A percentile compares a stretch with the other conserved stretches of the same genome.
phyloP scores from a whole-genome alignment of 164 flowering plant species.

The Litsea cubeba region DNA sequence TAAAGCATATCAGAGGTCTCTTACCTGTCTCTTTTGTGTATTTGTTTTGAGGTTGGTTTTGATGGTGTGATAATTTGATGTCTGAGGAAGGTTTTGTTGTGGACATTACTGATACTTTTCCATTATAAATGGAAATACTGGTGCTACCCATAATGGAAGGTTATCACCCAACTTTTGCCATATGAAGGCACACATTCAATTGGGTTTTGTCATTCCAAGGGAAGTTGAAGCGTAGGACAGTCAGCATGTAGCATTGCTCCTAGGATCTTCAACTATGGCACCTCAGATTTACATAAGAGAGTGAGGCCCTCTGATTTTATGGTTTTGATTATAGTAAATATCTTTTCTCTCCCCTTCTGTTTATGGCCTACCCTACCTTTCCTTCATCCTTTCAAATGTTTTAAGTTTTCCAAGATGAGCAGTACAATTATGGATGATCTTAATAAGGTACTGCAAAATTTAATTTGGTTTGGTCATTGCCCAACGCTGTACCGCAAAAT shows the following conservation, averaged over 20 bases:
- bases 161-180: neutral
- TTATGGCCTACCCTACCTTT: too few relatives aligned
- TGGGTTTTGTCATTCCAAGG: neutral
- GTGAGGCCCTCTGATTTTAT: too few relatives aligned
- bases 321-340: too few relatives aligned
- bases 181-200: neutral
- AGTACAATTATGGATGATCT: too few relatives aligned
- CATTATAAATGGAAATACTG: neutral
- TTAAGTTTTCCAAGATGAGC: too few relatives aligned
- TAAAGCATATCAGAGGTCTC: neutral
- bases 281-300: too few relatives aligned
- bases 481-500: too few relatives aligned
- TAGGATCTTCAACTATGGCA: neutral
- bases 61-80: neutral
- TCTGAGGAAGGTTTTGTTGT: neutral
- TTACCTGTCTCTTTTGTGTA: neutral
- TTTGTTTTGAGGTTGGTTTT: neutral
- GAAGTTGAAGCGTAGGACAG: neutral
- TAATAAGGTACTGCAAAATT: too few relatives aligned
- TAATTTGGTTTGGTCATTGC: too few relatives aligned
- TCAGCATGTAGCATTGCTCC: neutral
- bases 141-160: neutral
- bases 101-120: neutral
- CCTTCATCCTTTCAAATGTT: too few relatives aligned
- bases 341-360: too few relatives aligned